Base-by-base conservation (phyloP, 768 basidiomycete species). In the Coprinopsis sp. region DNA sequence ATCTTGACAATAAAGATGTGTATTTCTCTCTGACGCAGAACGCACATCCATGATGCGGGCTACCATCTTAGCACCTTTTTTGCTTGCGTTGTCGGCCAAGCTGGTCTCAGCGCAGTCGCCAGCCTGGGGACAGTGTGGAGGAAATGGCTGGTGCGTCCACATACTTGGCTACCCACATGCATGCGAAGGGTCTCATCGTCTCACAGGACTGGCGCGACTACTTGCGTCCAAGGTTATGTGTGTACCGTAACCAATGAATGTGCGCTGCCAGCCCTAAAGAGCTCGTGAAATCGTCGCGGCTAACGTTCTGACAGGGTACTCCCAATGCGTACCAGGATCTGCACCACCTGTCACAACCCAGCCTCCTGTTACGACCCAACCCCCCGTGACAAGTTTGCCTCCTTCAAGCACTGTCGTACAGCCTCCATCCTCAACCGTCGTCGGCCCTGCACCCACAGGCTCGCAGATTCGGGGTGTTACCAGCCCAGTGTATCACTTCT, bases 401-500 rank as follows among this genome's bases (percentile, higher is more conserved):
- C 40, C 54, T 10, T 57, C 58, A 16, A 59, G 64, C 2, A 59
- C 64, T 12, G 53, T 62, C 2, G 58, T 64, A 5, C 66, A 68
- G 30, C 59, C 73, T 22, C 52, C 63, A 22, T 54, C 67, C 4
- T 59, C 66, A 1, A 59, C 64, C 11, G 53, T 62, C 2, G 58
- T 64, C 7, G 67, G 69, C 29, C 59, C 73, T 25, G 53, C 63
- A 1, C 59, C 69, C 1, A 69, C 69, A 28, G 70, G 67, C 4
- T 72, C 74, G 23, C 77, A 78, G 51, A 78, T 81, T 42, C 72
- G 79, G 40, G 61, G 72, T 1, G 78, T 72, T 27, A 67, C 73
- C 52, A 70, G 68, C 37, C 78, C 79, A 3, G 76, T 77, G 6
- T 79, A 63, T 51, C 78, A 81, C 54, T 74, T 78, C 55, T 81